These are phyloP conservation scores for Pythium phragmiticola DNA, from an alignment of 352 stramenopile species.

Conservation along the genomic window DNA sequence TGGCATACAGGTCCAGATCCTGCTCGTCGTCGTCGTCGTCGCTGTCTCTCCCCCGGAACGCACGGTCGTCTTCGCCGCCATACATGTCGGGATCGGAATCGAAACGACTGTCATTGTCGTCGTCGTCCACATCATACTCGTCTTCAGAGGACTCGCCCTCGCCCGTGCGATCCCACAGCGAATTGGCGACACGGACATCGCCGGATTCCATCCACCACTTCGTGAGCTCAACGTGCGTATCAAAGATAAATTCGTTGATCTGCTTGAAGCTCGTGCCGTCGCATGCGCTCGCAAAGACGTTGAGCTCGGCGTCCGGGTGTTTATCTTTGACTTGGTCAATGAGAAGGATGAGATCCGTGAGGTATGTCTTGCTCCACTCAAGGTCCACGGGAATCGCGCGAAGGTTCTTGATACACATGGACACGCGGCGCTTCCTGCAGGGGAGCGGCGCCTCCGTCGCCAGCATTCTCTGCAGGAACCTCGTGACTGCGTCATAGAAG, in stretches of 20 bases:
- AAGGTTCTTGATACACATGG: background rate
- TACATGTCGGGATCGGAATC: background rate
- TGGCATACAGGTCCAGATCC: no score
- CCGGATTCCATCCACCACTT: background rate
- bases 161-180: background rate
- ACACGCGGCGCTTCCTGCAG: background rate
- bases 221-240: background rate
- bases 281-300: background rate
- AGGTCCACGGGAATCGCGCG: background rate
- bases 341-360: background rate
- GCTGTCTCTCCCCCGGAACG: background rate
- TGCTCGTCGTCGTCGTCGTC: background rate
- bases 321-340: background rate
- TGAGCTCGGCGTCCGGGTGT: background rate
- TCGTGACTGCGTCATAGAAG: conserved; percentile 6
- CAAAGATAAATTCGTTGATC: background rate
- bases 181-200: background rate
- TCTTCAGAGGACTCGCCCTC: background rate
- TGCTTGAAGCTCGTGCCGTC: background rate
- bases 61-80: background rate
- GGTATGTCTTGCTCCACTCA: conserved; percentile 7
- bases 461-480: background rate
- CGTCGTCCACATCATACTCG: background rate
- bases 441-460: background rate
- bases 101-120: background rate